Evolutionary conservation across 129 eudicot genomes (phyloP).

Genomic region (Scalesia atractyloides): DNA sequence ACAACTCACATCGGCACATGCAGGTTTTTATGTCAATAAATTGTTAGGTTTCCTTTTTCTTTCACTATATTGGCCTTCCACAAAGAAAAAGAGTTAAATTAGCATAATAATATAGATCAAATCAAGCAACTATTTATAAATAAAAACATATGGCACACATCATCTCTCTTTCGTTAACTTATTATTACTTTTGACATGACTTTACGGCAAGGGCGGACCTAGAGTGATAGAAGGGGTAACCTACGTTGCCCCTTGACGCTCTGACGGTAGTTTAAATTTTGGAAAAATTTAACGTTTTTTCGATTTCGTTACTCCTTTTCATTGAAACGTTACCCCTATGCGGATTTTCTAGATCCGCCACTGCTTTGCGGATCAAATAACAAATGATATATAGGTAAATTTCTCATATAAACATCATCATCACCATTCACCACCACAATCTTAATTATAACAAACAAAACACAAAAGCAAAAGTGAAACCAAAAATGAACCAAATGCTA

Average conservation of each 20-base stretch:
- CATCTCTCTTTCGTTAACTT: conserved; percentile 1
- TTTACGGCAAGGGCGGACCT: no score
- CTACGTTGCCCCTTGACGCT: no score
- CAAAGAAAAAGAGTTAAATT: neutral
- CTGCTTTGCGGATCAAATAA: neutral
- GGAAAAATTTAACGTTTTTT: no score
- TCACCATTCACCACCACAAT: neutral
- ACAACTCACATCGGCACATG: no score
- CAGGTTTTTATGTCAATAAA: no score
- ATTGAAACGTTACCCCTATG: no score
- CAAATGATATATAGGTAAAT: neutral
- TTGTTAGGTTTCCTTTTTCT: neutral
- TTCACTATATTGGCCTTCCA: neutral
- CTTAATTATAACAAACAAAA: neutral
- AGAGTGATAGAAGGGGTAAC: no score
- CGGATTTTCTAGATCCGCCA: no score
- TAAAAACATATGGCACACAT: neutral
- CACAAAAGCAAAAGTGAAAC: neutral
- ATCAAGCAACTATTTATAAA: neutral
- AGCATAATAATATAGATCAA: neutral
- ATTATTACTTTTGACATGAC: neutral
- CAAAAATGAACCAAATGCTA: conserved; percentile 26
- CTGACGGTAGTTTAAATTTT: no score
- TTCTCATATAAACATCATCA: conserved; percentile 18
- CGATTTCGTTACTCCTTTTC: no score